Percentiles rank a stretch among this genome's conserved stretches.
Conservation (phyloP, 768 basidiomycete genomes). For the Tephrocybe sp. region DNA sequence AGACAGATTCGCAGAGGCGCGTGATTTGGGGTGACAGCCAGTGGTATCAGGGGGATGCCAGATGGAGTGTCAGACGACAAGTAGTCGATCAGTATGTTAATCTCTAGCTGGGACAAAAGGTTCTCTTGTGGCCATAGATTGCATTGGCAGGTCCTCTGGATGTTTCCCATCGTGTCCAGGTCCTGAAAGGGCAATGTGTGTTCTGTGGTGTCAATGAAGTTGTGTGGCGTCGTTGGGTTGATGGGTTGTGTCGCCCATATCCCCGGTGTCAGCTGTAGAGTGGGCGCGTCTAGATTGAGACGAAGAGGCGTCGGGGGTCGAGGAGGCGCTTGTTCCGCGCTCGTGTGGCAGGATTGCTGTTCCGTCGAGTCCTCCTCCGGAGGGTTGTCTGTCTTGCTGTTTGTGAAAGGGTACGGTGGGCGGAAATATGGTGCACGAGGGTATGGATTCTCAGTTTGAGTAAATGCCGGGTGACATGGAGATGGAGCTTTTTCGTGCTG, state of each 20-base stretch:
- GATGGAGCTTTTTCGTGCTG: background rate
- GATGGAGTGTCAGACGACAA: background rate
- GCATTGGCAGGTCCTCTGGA: no score
- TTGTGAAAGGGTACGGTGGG: background rate
- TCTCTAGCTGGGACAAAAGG: background rate
- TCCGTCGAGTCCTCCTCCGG: background rate
- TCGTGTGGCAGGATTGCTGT: background rate
- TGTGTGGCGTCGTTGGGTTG: constrained; percentile 2
- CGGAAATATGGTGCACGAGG: constrained; percentile 7
- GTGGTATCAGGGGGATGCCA: constrained; percentile 6
- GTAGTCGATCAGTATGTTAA: constrained; percentile 9
- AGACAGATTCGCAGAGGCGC: constrained; percentile 5
- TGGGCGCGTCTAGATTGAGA: background rate
- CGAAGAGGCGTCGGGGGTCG: background rate
- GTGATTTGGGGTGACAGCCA: background rate
- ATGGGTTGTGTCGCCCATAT: background rate
- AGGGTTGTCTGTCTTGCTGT: background rate
- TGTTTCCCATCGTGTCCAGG: no score
- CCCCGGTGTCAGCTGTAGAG: background rate
- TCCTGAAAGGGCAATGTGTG: background rate
- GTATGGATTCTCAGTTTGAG: constrained; percentile 18
- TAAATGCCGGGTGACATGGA: constrained; percentile 19
- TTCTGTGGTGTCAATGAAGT: background rate
- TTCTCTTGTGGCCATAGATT: background rate
- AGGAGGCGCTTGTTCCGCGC: constrained; percentile 2